A percentile compares a stretch with the other conserved stretches of the same genome.
Conservation (phyloP, 1,139 yeast species). For the Kluyveromyces sp. region DNA sequence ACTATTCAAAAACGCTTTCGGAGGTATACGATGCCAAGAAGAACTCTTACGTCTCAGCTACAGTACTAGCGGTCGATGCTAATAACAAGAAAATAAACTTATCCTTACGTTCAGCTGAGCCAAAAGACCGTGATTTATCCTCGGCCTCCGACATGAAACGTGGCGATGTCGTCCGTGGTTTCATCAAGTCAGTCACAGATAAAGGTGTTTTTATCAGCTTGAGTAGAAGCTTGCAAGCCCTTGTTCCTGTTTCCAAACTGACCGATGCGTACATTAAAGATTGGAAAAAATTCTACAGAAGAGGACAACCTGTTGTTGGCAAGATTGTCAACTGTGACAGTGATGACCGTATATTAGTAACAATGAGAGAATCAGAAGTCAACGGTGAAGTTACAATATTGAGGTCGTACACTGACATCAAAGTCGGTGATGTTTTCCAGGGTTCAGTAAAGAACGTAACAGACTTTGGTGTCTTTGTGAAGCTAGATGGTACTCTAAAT, state of each 20-base stretch:
- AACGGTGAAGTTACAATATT: constrained; percentile 55
- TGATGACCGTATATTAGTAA: constrained; percentile 62
- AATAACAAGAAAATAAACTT: constrained; percentile 54
- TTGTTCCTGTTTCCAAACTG: constrained; percentile 74
- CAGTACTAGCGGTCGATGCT: constrained; percentile 50
- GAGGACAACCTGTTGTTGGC: constrained; percentile 70
- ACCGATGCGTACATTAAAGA: constrained; percentile 78
- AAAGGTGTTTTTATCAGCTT: constrained; percentile 76
- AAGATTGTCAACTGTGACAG: constrained; percentile 59
- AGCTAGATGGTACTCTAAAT: constrained; percentile 64
- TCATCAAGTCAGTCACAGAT: constrained; percentile 65
- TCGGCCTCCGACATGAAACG: constrained; percentile 50
- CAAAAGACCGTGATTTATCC: constrained; percentile 48
- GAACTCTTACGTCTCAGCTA: constrained; percentile 57
- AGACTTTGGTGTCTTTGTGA: constrained; percentile 87
- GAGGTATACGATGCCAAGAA: constrained; percentile 40
- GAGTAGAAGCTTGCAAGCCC: constrained; percentile 66
- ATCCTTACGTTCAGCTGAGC: constrained; percentile 48
- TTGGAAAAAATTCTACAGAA: constrained; percentile 73
- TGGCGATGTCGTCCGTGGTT: constrained; percentile 75
- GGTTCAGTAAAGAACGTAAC: constrained; percentile 77
- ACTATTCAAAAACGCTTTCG: constrained; percentile 51
- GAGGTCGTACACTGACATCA: constrained; percentile 57
- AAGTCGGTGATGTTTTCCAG: constrained; percentile 63
- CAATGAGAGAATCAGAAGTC: constrained; percentile 77